Conservation (phyloP, 106 monocot species). For the Platanthera guangdongensis region DNA sequence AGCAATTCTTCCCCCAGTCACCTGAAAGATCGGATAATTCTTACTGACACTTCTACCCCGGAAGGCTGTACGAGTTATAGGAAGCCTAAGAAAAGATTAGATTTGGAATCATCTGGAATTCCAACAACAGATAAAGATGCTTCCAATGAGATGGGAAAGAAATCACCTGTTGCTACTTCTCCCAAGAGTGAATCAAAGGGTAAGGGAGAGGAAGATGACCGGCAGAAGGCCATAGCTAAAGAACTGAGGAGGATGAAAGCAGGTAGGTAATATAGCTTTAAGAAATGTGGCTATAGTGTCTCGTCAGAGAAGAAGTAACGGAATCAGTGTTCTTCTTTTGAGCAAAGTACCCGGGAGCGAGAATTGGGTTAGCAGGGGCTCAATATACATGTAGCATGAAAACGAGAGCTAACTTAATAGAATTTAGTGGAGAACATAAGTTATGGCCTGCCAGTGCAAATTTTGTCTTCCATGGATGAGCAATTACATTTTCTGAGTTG, state of each 20-base stretch:
- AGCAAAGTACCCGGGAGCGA: too few relatives aligned
- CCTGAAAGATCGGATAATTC: background rate
- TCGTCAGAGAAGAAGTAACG: background rate
- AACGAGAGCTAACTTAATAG: too few relatives aligned
- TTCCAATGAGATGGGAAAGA: background rate
- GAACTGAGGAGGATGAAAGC: conserved; percentile 20
- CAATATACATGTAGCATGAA: too few relatives aligned
- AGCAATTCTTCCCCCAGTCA: background rate
- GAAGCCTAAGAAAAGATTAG: background rate
- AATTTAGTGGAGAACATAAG: too few relatives aligned
- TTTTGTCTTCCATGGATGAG: background rate
- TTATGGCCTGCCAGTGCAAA: background rate
- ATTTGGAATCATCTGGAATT: background rate
- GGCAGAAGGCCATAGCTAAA: conserved; percentile 17
- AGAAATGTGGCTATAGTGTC: background rate
- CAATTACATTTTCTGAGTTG: background rate
- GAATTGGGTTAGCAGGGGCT: too few relatives aligned
- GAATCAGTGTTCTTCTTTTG: background rate
- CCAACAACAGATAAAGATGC: background rate
- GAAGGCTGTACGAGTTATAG: background rate
- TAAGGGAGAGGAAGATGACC: background rate
- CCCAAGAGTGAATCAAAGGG: background rate
- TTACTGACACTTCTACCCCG: background rate
- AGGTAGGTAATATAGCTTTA: background rate
- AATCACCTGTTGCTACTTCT: background rate